A percentile compares a stretch with the other conserved stretches of the same genome.
These are phyloP conservation scores for Calonectria leucothoes DNA, from an alignment of 2,329 filamentous ascomycete species.

Conservation along the genomic window DNA sequence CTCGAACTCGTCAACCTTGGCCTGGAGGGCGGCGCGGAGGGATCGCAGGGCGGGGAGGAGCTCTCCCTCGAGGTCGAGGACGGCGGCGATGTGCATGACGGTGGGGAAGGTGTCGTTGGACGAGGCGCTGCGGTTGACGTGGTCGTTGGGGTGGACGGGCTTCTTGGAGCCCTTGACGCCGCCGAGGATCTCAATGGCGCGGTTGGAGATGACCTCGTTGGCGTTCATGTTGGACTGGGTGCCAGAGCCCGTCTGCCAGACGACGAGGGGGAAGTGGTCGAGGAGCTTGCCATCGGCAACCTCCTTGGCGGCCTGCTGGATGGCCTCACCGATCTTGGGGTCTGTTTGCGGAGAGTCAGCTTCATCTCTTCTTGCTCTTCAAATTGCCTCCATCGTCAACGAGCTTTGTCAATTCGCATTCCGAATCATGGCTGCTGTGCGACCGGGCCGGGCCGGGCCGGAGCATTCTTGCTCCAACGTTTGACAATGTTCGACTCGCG, in stretches of 20 bases:
- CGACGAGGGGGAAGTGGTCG: conserved; percentile 97
- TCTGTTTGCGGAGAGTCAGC: conserved; percentile 62
- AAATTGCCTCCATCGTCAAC: neutral
- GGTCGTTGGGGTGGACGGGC: conserved; percentile 98
- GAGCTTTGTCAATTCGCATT: neutral
- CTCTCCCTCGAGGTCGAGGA: conserved; percentile 89
- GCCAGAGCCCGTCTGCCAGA: conserved; percentile 99
- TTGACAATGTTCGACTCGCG: neutral
- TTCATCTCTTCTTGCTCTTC: neutral
- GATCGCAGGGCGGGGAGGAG: conserved; percentile 86
- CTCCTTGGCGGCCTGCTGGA: conserved; percentile 93
- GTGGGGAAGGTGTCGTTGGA: conserved; percentile 99
- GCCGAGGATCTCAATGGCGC: conserved; percentile 96
- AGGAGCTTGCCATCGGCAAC: conserved; percentile 93
- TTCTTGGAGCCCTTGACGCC: conserved; percentile 96
- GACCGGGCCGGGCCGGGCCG: neutral
- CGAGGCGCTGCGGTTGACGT: conserved; percentile 98
- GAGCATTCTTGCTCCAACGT: neutral
- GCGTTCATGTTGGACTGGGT: conserved; percentile 99
- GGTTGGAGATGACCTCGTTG: conserved; percentile 99
- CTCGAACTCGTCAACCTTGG: conserved; percentile 90
- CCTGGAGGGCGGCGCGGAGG: conserved; percentile 85
- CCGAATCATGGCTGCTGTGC: neutral
- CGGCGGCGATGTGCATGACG: conserved; percentile 99
- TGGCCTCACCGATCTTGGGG: conserved; percentile 89